These are phyloP conservation scores for Podospora tetraspora DNA, from an alignment of 495 filamentous ascomycete species.

Conservation along the genomic window DNA sequence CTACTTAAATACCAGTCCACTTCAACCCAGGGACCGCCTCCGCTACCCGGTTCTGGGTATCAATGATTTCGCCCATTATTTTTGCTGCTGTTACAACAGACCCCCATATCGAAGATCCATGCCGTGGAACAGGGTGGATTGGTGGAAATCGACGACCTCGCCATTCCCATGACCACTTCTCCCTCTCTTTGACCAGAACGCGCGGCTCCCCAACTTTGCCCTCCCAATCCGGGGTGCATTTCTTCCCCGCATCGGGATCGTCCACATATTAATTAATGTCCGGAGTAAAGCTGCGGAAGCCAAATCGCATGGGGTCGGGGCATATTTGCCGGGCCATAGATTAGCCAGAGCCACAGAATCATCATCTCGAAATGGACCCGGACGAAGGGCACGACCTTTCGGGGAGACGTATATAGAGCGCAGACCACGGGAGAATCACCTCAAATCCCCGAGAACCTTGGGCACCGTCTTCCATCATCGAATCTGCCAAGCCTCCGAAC, in stretches of 20 bases:
- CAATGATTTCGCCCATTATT: neutral
- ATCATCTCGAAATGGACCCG: neutral
- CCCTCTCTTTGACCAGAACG: neutral
- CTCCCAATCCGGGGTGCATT: neutral
- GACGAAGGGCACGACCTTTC: neutral
- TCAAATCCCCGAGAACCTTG: neutral
- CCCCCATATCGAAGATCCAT: neutral
- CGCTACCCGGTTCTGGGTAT: neutral
- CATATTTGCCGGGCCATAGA: neutral
- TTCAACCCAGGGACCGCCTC: neutral
- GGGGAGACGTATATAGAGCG: neutral
- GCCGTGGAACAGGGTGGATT: neutral
- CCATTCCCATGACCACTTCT: neutral
- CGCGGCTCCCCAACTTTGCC: neutral
- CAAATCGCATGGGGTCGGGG: neutral
- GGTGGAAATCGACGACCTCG: neutral
- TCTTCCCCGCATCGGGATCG: neutral
- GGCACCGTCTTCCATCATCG: neutral
- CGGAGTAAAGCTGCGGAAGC: constrained; percentile 1
- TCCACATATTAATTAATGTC: constrained; percentile 4
- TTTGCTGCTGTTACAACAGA: neutral
- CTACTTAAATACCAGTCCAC: neutral
- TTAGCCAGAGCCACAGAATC: neutral
- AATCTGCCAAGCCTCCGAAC: neutral
- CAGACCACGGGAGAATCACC: neutral